Evolutionary conservation across 805 yeast species (phyloP), one percentile per base, ranked within the genome.

Genomic region (Hanseniaspora thailandica): DNA sequence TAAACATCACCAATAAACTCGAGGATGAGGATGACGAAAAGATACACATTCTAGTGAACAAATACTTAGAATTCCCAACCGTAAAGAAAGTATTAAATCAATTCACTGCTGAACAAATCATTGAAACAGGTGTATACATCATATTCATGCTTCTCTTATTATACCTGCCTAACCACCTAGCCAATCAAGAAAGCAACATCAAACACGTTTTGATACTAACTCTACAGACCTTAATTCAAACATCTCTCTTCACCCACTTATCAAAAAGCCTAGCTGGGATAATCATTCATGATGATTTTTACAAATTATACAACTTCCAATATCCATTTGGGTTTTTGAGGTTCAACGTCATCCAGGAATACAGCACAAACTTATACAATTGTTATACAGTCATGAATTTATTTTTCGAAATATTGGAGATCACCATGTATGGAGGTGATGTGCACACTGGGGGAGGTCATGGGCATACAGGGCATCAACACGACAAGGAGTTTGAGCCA

Each of bases 311-410:
- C 36, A 50, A 50, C 22, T 43, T 40, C 15, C 47, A 50, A 5
- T 41, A 50, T n/a, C 54, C 54, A 10, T 50, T 50, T 43, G 54
- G 54, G 12, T 50, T 50, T 34, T 35, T 30, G 28, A 41, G 54
- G 35, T 31, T 50, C 6, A 45, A 45, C 10, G 13, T 34, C 10
- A 25, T 48, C 2, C 20, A 33, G 6, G 41, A 48, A 33, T 48
- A 48, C 25, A 19, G 41, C 12, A 36, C 23, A 5, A 33, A 19
- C 6, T 17, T 50, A 8, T 31, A 50, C 31, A 22, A 43, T n/a
- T 35, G 39, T 5, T 50, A 43, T n/a, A 50, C 38, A 7, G 44
- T 41, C 8, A 22, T 50, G 30, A 50, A 50, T 22, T 25, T 50
- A 20, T 43, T 50, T 34, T 50, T 50, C 43, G 54, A 50, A 35